Evolutionary conservation across 2,329 filamentous ascomycete species (phyloP).

Genomic region (Tolypocladium paradoxum): DNA sequence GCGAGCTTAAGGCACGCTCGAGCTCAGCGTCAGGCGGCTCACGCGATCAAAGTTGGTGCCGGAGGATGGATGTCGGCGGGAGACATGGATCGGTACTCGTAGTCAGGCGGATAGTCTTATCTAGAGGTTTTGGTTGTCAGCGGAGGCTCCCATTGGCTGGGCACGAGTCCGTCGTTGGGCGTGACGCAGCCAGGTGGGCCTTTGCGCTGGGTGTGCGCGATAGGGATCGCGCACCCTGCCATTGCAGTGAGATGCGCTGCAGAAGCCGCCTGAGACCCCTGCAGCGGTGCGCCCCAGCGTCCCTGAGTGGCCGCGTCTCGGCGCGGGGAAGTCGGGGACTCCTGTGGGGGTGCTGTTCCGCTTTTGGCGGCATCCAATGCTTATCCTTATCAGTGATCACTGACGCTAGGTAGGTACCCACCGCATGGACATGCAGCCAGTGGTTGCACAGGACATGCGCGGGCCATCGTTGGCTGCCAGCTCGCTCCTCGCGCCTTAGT

Average conservation of each 20-base stretch:
- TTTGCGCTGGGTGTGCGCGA: background rate
- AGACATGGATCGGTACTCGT: background rate
- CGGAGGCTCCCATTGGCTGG: background rate
- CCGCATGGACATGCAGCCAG: background rate
- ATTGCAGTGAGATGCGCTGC: background rate
- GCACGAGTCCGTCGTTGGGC: background rate
- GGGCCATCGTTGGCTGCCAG: background rate
- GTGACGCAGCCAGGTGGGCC: background rate
- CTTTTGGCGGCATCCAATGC: background rate
- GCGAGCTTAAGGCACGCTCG: background rate
- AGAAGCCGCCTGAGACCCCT: background rate
- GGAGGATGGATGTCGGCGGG: background rate
- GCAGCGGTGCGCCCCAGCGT: too few relatives aligned
- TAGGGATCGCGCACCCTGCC: background rate
- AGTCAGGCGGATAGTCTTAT: slow-evolving; percentile 1
- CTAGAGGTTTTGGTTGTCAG: background rate
- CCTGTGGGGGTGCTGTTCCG: background rate
- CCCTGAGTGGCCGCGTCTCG: background rate
- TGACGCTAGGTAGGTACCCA: background rate
- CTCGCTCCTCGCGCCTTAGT: background rate
- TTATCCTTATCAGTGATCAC: background rate
- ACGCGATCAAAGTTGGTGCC: background rate
- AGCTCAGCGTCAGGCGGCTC: background rate
- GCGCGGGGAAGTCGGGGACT: background rate
- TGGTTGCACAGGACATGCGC: background rate